phyloP scores from a whole-genome alignment of 2,329 filamentous ascomycete genomes.

The Pseudogymnoascus sp. region DNA sequence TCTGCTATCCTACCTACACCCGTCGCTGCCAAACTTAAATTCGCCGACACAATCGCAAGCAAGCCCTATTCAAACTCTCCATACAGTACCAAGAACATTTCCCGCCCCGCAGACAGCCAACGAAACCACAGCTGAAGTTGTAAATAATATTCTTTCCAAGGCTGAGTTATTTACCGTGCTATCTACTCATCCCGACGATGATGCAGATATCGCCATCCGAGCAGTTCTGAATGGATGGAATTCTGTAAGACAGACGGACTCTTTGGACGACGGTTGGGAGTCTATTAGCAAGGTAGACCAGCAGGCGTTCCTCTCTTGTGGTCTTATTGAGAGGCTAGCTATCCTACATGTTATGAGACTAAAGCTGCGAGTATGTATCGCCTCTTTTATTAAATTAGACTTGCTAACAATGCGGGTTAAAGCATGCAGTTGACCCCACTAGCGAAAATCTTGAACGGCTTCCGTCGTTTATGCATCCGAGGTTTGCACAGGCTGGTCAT shows the following conservation, averaged over 20 bases:
- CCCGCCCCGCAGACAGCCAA: background rate
- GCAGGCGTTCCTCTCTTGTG: background rate
- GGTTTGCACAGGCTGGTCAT: background rate
- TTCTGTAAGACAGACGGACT: background rate
- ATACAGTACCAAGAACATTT: background rate
- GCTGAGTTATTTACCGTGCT: background rate
- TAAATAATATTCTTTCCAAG: background rate
- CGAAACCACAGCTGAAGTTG: background rate
- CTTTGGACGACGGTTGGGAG: background rate
- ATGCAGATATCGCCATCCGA: constrained; percentile 1
- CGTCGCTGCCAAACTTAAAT: background rate
- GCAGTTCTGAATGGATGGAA: constrained; percentile 2
- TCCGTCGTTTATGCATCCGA: background rate
- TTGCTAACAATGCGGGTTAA: background rate
- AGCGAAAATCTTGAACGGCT: background rate
- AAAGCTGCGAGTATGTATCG: background rate
- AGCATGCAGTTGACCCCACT: constrained; percentile 1
- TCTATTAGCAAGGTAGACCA: background rate
- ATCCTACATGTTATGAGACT: background rate
- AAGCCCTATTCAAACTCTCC: background rate
- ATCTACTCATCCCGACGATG: background rate
- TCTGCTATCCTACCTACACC: background rate
- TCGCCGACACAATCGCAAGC: background rate
- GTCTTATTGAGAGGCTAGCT: background rate
- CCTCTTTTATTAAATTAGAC: background rate